Base-by-base conservation (phyloP, 306 rosid species). In the Hippophae rhamnoides region DNA sequence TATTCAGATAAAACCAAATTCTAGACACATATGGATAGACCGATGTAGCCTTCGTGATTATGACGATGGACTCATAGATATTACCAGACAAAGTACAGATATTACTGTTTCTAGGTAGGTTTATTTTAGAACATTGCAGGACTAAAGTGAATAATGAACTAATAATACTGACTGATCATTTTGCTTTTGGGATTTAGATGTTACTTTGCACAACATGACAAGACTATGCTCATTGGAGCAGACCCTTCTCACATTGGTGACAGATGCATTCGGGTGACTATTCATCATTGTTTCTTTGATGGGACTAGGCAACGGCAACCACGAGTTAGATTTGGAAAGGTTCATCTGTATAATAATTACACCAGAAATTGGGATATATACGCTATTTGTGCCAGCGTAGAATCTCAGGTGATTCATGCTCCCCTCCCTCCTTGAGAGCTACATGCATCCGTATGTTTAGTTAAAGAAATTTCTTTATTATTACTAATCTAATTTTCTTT, bases 231-330 rank as follows among this genome's bases (percentile, higher is more conserved):
- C 14, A 74, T 74, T 42, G 78, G 78, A 60, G 78, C 74, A 1
- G 78, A 74, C 63, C 54, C 74, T 47, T 63, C 78, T 9, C 78
- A 74, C 38, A 8, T 53, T 68, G 78, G 70, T 18, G 78, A 74
- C 12, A 63, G 74, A 58, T 74, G 78, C 70, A 68, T 74, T 63
- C 70, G 70, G 40, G 78, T 74, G 23, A 74, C 78, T 40, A 74
- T 74, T 43, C 78, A 74, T 54, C 74, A 74, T 68, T 74, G 74
- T 48, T 68, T 74, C 11, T 74, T 74, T 43, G 78, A 74, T 0
- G 78, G 74, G 47, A 74, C 78, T 26, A 60, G 74, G 58, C 78
- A 74, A 59, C 63, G 78, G 57, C 78, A 74, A 54, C 78, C 78
- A 44, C 78, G 78, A 41, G 70, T 74, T 68, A 41, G 78, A 63